phyloP scores from a whole-genome alignment of 2,329 filamentous ascomycete genomes.

The Fusarium compactum region DNA sequence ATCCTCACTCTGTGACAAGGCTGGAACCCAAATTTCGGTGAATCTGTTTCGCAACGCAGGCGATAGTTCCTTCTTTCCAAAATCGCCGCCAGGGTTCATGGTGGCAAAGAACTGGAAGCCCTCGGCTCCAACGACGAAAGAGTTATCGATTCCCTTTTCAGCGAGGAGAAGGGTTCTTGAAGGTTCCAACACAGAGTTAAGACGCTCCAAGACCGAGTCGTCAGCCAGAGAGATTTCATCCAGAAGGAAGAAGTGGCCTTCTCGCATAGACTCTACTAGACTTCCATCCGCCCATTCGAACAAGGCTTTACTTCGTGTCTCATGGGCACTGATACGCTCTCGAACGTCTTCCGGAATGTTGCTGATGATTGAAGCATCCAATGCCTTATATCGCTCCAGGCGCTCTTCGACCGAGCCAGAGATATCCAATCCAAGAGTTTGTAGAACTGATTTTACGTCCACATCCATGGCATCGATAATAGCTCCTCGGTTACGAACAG shows the following conservation, averaged over 20 bases:
- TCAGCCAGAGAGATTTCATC: conserved; percentile 98
- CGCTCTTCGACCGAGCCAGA: conserved; percentile 65
- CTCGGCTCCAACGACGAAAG: conserved; percentile 78
- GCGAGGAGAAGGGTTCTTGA: conserved; percentile 87
- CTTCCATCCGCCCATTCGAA: conserved; percentile 98
- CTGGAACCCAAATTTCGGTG: conserved; percentile 98
- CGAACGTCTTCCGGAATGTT: conserved; percentile 63
- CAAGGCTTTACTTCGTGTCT: conserved; percentile 79
- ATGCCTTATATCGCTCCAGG: conserved; percentile 65
- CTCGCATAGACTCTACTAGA: conserved; percentile 92
- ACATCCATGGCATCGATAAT: conserved; percentile 74
- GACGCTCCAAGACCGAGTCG: conserved; percentile 93
- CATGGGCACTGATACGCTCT: conserved; percentile 60
- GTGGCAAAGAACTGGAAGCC: conserved; percentile 97
- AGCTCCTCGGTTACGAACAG: conserved; percentile 84
- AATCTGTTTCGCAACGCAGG: conserved; percentile 95
- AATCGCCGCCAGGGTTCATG: conserved; percentile 99
- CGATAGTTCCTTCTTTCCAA: conserved; percentile 96
- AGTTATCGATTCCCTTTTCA: conserved; percentile 90
- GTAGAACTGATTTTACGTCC: conserved; percentile 67
- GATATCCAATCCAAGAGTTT: conserved; percentile 54
- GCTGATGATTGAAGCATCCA: conserved; percentile 61
- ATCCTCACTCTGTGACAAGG: conserved; percentile 86
- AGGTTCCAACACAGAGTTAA: conserved; percentile 96
- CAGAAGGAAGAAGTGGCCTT: conserved; percentile 89